These are phyloP conservation scores for Ceratobasidium sp. DNA, from an alignment of 1,284 basidiomycete genomes.

Conservation along the genomic window DNA sequence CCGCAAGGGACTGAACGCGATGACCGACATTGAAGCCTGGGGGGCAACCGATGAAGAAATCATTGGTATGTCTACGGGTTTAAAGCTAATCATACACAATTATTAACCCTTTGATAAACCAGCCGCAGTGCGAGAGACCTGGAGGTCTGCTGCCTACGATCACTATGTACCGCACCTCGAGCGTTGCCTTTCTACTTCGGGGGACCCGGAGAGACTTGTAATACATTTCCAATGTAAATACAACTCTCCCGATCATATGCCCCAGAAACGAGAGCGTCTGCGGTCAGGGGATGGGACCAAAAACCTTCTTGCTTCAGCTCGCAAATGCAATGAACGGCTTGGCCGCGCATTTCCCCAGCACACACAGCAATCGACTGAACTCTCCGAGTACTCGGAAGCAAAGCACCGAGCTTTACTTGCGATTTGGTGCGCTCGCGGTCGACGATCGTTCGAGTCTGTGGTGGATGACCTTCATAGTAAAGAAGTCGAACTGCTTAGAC, in stretches of 20 bases:
- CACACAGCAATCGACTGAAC: background rate
- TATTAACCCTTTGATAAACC: too few species aligned
- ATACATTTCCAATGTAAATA: conserved; percentile 32
- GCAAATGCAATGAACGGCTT: background rate
- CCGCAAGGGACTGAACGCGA: conserved; percentile 20
- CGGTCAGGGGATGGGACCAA: conserved; percentile 28
- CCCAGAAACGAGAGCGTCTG: conserved; percentile 13
- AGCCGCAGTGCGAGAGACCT: too few species aligned
- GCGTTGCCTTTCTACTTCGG: too few species aligned
- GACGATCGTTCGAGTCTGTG: conserved; percentile 25
- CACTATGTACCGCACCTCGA: too few species aligned
- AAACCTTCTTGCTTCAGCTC: conserved; percentile 13
- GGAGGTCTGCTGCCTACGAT: too few species aligned
- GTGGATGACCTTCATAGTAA: conserved; percentile 13
- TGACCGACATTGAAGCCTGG: conserved; percentile 21
- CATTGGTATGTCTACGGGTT: too few species aligned
- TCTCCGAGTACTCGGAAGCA: background rate
- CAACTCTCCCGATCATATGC: conserved; percentile 2
- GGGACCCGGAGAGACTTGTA: conserved; percentile 5
- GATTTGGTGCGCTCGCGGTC: conserved; percentile 16
- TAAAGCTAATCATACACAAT: too few species aligned
- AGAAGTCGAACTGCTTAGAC: conserved; percentile 26
- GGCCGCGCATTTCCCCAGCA: background rate
- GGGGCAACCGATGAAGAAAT: too few species aligned
- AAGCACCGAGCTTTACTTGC: conserved; percentile 16